Evolutionary conservation across 2,329 filamentous ascomycete species (phyloP).

Genomic region (Ilyonectria mors-panacis): DNA sequence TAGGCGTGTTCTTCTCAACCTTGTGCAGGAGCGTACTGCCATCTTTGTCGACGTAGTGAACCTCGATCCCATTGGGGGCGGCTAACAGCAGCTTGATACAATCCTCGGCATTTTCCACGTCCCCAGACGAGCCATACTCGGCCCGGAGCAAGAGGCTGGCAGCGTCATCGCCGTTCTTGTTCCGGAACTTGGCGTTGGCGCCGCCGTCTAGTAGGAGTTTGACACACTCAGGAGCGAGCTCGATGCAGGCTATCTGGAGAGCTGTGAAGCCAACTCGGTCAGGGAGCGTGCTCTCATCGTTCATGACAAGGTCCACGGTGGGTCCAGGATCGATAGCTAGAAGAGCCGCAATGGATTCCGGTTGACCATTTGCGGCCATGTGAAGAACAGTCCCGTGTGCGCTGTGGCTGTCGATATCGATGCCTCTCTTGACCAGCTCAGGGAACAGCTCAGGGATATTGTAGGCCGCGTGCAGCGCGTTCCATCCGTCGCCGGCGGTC

Average conservation of each 20-base stretch:
- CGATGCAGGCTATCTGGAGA: not conserved
- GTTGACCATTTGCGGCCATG: not conserved
- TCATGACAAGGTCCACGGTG: not conserved
- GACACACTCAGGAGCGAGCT: not conserved
- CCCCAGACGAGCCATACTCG: not conserved
- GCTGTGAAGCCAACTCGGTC: not conserved
- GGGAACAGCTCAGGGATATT: not conserved
- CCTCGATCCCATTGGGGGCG: not conserved
- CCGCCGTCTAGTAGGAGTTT: not conserved
- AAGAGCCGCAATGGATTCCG: not conserved
- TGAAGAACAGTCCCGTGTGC: not conserved
- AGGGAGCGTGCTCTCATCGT: not conserved
- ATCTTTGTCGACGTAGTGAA: not conserved
- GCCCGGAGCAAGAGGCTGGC: not conserved
- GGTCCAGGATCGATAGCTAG: not conserved
- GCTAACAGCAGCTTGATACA: constrained; percentile 1
- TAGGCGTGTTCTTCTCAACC: not conserved
- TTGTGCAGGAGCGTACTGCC: constrained; percentile 10
- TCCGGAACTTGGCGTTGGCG: not conserved
- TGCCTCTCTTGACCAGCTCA: not conserved
- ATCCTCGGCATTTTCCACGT: not conserved
- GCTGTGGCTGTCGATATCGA: not conserved
- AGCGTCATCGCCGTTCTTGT: not conserved
- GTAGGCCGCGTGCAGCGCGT: not conserved
- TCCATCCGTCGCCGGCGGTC: not conserved